Evolutionary conservation across 371 early-diverging fungal species (phyloP).

Genomic region (Fennellomyces sp.): DNA sequence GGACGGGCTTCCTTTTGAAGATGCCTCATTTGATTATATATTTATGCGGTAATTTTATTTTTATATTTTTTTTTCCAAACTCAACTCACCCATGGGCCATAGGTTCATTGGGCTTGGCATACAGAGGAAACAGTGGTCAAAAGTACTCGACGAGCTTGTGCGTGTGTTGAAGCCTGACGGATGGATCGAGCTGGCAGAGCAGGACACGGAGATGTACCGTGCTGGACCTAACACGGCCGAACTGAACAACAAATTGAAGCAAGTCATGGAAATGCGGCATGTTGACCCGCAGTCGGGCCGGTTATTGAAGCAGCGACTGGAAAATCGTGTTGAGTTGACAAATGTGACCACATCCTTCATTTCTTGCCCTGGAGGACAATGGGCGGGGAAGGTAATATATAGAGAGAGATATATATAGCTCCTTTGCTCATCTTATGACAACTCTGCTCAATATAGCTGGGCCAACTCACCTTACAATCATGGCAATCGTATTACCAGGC

Average conservation of each 20-base stretch:
- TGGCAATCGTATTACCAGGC: slow-evolving; percentile 51
- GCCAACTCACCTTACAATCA: slow-evolving; percentile 47
- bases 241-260: slow-evolving; percentile 28
- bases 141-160: slow-evolving; percentile 30
- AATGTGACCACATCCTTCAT: slow-evolving; percentile 35
- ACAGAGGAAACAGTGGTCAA: slow-evolving; percentile 29
- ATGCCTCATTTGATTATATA: slow-evolving; percentile 47
- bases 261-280: slow-evolving; percentile 26
- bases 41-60: slow-evolving; percentile 41
- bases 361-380: slow-evolving; percentile 55
- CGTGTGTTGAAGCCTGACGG: slow-evolving; percentile 49
- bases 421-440: too few species aligned
- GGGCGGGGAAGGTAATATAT: slow-evolving; percentile 50
- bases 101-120: slow-evolving; percentile 44
- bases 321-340: slow-evolving; percentile 16
- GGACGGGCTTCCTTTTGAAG: slow-evolving; percentile 41
- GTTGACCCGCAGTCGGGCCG: slow-evolving; percentile 38
- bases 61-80: background rate
- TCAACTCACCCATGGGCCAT: background rate
- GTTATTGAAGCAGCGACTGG: slow-evolving; percentile 27
- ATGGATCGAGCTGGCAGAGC: slow-evolving; percentile 48
- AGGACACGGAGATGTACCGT: slow-evolving; percentile 40
- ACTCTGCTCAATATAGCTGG: slow-evolving; percentile 31
- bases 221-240: slow-evolving; percentile 41
- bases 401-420: background rate